These are phyloP conservation scores for Oenanthe javanica DNA, from an alignment of 140 eudicot species.

Conservation along the genomic window DNA sequence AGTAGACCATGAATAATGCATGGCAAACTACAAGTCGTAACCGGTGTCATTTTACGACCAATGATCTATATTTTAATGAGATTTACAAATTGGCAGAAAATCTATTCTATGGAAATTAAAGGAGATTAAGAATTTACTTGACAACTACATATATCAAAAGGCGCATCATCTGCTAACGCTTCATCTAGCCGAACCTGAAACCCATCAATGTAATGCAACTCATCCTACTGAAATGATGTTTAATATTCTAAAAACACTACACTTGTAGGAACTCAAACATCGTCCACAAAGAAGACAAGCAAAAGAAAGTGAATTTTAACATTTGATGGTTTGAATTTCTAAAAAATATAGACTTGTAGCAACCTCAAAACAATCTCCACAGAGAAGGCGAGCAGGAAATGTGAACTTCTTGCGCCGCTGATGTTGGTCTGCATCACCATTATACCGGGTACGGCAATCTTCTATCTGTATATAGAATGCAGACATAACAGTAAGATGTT, in stretches of 20 bases:
- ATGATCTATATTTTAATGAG: not conserved
- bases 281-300: not conserved
- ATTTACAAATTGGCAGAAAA: not conserved
- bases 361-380: slow-evolving; percentile 99
- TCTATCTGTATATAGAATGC: slow-evolving; percentile 59
- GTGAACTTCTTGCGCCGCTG: slow-evolving; percentile 93
- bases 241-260: not conserved
- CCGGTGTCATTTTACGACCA: not conserved
- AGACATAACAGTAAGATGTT: slow-evolving; percentile 6
- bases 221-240: slow-evolving; percentile 3
- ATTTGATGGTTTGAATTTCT: not conserved
- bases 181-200: slow-evolving; percentile 78
- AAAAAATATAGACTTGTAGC: not conserved
- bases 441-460: slow-evolving; percentile 96
- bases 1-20: slow-evolving; percentile 99
- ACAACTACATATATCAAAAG: slow-evolving; percentile 93
- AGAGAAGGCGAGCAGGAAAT: slow-evolving; percentile 84
- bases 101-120: not conserved
- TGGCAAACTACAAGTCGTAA: slow-evolving; percentile 65
- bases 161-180: slow-evolving; percentile 89
- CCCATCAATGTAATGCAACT: slow-evolving; percentile 2
- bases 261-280: not conserved
- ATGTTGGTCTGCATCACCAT: slow-evolving; percentile 98
- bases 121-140: slow-evolving; percentile 44
- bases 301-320: not conserved